Conservation (phyloP, 1,284 basidiomycete genomes). For the Malassezia sp. region DNA sequence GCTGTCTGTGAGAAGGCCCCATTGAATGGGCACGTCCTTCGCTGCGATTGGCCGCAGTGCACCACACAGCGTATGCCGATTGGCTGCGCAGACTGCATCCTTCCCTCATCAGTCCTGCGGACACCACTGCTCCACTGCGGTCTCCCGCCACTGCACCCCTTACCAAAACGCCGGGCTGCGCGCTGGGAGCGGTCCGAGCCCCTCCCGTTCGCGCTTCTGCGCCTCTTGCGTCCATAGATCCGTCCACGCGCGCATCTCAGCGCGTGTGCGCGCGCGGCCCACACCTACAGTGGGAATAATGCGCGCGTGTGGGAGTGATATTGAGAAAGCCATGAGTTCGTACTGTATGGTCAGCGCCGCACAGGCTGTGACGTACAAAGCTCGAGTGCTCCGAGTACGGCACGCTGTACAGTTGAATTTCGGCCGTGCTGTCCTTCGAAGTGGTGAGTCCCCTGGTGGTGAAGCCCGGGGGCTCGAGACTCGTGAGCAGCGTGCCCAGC, state of each 20-base stretch:
- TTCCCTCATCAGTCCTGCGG: too few species aligned
- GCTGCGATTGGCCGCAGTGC: too few species aligned
- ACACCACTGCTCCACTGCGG: too few species aligned
- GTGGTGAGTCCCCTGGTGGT: constrained; percentile 59
- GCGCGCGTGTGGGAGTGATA: constrained; percentile 5
- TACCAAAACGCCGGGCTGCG: constrained; percentile 25
- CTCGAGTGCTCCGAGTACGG: constrained; percentile 87
- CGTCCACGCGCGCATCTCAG: constrained; percentile 39
- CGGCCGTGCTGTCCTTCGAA: constrained; percentile 60
- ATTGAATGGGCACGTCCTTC: too few species aligned
- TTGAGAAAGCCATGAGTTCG: constrained; percentile 10
- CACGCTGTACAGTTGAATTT: constrained; percentile 64
- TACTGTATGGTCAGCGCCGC: not conserved
- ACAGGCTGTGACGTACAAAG: constrained; percentile 19
- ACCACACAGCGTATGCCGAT: too few species aligned
- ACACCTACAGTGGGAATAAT: constrained; percentile 55
- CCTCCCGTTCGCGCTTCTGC: constrained; percentile 16
- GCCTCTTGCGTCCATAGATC: constrained; percentile 35
- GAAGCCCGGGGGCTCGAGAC: constrained; percentile 59
- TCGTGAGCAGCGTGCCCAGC: constrained; percentile 50
- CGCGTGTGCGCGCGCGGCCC: constrained; percentile 57
- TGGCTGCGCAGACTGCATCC: too few species aligned
- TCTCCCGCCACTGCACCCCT: too few species aligned
- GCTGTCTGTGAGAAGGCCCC: too few species aligned
- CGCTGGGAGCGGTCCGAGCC: constrained; percentile 10